These are phyloP conservation scores for Boletus barrowsii DNA, from an alignment of 768 basidiomycete species.

Conservation along the genomic window DNA sequence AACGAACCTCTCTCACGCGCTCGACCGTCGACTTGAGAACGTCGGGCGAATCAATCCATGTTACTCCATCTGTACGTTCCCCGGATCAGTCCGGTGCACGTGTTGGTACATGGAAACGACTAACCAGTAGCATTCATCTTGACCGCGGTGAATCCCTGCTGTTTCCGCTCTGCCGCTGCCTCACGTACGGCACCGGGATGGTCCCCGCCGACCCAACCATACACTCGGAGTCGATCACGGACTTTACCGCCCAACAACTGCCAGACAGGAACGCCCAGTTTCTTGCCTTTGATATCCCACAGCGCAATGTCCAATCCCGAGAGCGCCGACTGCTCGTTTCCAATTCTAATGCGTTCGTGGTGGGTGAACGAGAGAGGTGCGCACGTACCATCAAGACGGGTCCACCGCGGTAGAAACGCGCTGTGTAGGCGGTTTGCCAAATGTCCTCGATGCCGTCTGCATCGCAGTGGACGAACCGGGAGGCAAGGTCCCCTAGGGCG, in stretches of 20 bases:
- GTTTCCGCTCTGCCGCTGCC: conserved; percentile 48
- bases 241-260: conserved; percentile 70
- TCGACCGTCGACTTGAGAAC: conserved; percentile 46
- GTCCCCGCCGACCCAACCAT: conserved; percentile 57
- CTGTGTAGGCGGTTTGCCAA: conserved; percentile 63
- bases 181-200: conserved; percentile 45
- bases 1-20: conserved; percentile 50
- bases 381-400: conserved; percentile 62
- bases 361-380: not conserved
- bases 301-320: conserved; percentile 68
- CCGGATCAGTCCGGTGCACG: not conserved
- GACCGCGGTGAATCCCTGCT: conserved; percentile 64
- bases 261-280: conserved; percentile 61
- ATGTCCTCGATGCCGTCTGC: conserved; percentile 70
- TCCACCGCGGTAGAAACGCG: conserved; percentile 72
- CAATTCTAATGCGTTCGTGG: not conserved
- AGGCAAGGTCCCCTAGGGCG: conserved; percentile 54
- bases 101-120: conserved; percentile 5
- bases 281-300: conserved; percentile 81
- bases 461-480: conserved; percentile 58
- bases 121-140: conserved; percentile 69
- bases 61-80: conserved; percentile 25
- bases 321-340: conserved; percentile 40
- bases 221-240: conserved; percentile 55
- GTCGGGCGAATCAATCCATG: conserved; percentile 61